A percentile compares a stretch with the other conserved stretches of the same genome.
These are phyloP conservation scores for Alternaria brassicicola DNA, from an alignment of 2,329 filamentous ascomycete genomes.

Conservation along the genomic window DNA sequence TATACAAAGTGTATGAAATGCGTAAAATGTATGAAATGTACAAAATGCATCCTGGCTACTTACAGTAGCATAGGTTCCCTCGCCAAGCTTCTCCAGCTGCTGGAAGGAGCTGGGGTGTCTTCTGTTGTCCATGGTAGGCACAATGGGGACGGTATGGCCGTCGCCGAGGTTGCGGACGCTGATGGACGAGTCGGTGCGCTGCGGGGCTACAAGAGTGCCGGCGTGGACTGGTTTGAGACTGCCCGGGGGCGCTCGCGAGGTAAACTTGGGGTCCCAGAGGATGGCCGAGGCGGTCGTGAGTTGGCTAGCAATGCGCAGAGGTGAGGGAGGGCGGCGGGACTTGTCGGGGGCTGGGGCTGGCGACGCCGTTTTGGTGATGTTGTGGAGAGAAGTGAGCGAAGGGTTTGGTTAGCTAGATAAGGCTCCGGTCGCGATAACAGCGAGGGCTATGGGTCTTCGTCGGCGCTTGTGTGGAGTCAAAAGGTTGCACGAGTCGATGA, in stretches of 20 bases:
- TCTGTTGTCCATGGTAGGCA: constrained; percentile 79
- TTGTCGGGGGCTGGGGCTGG: constrained; percentile 18
- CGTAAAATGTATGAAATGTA: neutral
- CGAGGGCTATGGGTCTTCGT: constrained; percentile 8
- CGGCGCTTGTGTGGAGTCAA: constrained; percentile 16
- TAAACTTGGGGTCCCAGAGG: constrained; percentile 58
- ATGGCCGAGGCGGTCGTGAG: constrained; percentile 57
- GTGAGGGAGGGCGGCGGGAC: constrained; percentile 10
- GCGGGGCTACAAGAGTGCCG: constrained; percentile 54
- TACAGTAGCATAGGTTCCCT: constrained; percentile 98
- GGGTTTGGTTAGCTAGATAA: constrained; percentile 4
- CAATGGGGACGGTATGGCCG: constrained; percentile 44
- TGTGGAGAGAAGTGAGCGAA: neutral
- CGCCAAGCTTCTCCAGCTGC: constrained; percentile 96
- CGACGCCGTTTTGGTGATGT: constrained; percentile 19
- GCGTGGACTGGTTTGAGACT: constrained; percentile 56
- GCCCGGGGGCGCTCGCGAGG: constrained; percentile 53
- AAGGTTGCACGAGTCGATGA: constrained; percentile 11
- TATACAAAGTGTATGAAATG: no score
- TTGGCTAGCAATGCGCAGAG: constrained; percentile 53
- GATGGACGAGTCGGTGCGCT: constrained; percentile 59
- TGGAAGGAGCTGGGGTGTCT: constrained; percentile 96
- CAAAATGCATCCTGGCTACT: constrained; percentile 34
- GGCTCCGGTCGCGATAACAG: constrained; percentile 14
- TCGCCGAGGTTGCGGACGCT: constrained; percentile 56